phyloP scores from a whole-genome alignment of 352 stramenopile species.

The Bremia lactucae region DNA sequence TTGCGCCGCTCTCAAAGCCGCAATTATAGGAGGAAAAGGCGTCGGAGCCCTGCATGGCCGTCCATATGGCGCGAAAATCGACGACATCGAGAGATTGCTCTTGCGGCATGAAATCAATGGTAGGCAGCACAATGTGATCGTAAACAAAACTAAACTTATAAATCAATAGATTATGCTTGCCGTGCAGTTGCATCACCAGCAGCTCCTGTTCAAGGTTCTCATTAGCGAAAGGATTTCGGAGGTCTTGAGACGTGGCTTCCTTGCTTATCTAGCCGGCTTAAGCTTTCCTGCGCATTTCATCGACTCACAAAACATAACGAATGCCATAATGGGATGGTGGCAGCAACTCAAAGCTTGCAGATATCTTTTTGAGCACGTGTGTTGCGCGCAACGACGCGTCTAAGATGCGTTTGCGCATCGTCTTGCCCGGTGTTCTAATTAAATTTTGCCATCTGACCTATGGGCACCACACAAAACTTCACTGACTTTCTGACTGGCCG shows the following conservation, averaged over 20 bases:
- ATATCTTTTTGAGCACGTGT: slow-evolving; percentile 54
- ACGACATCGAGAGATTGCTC: slow-evolving; percentile 33
- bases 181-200: slow-evolving; percentile 50
- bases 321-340: slow-evolving; percentile 23
- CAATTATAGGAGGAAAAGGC: slow-evolving; percentile 83
- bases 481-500: not conserved
- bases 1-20: slow-evolving; percentile 68
- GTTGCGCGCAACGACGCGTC: slow-evolving; percentile 50
- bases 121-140: slow-evolving; percentile 69
- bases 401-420: slow-evolving; percentile 49
- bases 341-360: slow-evolving; percentile 41
- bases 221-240: slow-evolving; percentile 63
- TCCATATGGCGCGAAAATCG: slow-evolving; percentile 67
- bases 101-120: slow-evolving; percentile 59
- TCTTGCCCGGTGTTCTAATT: too few relatives aligned
- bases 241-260: slow-evolving; percentile 13
- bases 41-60: slow-evolving; percentile 52
- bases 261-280: too few relatives aligned
- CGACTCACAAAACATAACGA: slow-evolving; percentile 52
- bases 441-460: too few relatives aligned
- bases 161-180: slow-evolving; percentile 68
- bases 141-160: slow-evolving; percentile 80
- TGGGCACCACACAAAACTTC: not conserved
- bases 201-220: slow-evolving; percentile 63
- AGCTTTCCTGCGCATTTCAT: too few relatives aligned